phyloP scores from a whole-genome alignment of 2,329 filamentous ascomycete species.

The Cadophora malorum region DNA sequence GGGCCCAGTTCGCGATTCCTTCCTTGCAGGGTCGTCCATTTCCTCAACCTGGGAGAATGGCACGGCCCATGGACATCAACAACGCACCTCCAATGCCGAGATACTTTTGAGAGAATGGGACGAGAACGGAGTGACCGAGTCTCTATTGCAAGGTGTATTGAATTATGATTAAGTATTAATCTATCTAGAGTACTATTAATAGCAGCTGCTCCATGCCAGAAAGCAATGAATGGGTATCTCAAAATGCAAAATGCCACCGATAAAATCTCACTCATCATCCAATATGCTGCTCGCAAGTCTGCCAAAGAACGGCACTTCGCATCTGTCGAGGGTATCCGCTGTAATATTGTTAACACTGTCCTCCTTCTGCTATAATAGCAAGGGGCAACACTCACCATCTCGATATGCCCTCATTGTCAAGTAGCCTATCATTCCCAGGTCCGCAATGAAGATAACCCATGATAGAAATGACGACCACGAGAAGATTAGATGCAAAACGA shows the following conservation, averaged over 20 bases:
- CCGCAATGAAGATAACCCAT: slow-evolving; percentile 80
- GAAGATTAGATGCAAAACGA: slow-evolving; percentile 84
- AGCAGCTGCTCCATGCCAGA: slow-evolving; percentile 20
- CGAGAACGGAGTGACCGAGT: neutral
- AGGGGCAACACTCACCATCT: slow-evolving; percentile 61
- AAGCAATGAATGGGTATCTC: slow-evolving; percentile 38
- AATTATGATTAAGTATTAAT: slow-evolving; percentile 38
- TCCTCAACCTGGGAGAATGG: slow-evolving; percentile 10
- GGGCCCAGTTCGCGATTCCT: neutral
- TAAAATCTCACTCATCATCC: slow-evolving; percentile 71
- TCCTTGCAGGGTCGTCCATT: slow-evolving; percentile 10
- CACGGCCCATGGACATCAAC: slow-evolving; percentile 18
- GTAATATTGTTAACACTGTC: slow-evolving; percentile 33
- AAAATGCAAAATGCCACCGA: slow-evolving; percentile 23
- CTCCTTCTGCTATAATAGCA: neutral
- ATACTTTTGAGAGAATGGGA: slow-evolving; percentile 25
- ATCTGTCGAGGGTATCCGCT: slow-evolving; percentile 64
- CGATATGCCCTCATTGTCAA: slow-evolving; percentile 81
- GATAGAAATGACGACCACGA: slow-evolving; percentile 84
- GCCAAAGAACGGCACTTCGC: slow-evolving; percentile 86
- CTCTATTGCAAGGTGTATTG: neutral
- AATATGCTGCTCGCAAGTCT: slow-evolving; percentile 85
- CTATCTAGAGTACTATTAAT: slow-evolving; percentile 22
- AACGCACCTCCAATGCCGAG: slow-evolving; percentile 26
- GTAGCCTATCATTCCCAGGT: slow-evolving; percentile 78